Base-by-base conservation (phyloP, 331 rosid species). In the Cucumis variabilis region DNA sequence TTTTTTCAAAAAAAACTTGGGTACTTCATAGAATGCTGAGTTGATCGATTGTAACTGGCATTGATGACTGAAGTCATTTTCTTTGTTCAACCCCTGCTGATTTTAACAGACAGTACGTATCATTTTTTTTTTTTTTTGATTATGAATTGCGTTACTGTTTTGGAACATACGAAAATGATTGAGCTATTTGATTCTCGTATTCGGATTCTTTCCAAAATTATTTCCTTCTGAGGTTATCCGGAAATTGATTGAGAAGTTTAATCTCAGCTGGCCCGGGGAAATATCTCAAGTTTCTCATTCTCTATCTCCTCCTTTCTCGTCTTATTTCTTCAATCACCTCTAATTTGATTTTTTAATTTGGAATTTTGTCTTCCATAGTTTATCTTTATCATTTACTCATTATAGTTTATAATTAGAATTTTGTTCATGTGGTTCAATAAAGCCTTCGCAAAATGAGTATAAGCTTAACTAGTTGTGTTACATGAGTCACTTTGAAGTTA, bases 41-140 rank as follows among this genome's bases (percentile, higher is more conserved):
- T 51, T 25, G 20, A 46, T 23, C 28, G 28, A 44, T 75, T 75
- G 9, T 11, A 46, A 77, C 62, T 16, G 19, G 2, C 84, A 27
- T 25, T 11, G 85, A 17, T 19, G 16, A 17, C 11, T 14, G 62
- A n/a, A 51, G 33, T 80, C 84, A 51, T 79, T 16, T 79, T 79
- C 33, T 51, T n/a, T 48, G 66, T 50, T 50, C 83, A 51, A 79
- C 67, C 67, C 41, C 44, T 58, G 85, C 85, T 55, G 83, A 48
- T 77, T 77, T 58, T 48, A 28, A 27, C 24, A 53, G 6, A 53
- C 19, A 11, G 44, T 9, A 28, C 19, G 24, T 27, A 53, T 79
- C 9, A 53, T 25, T 79, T 5, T 48, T 70, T 8, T 46, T 77
- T 46, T 0, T 13, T 3, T n/a, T n/a, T n/a, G 65, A 24, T 16